Conservation (phyloP, 306 rosid species). For the Cicer yamashitae region DNA sequence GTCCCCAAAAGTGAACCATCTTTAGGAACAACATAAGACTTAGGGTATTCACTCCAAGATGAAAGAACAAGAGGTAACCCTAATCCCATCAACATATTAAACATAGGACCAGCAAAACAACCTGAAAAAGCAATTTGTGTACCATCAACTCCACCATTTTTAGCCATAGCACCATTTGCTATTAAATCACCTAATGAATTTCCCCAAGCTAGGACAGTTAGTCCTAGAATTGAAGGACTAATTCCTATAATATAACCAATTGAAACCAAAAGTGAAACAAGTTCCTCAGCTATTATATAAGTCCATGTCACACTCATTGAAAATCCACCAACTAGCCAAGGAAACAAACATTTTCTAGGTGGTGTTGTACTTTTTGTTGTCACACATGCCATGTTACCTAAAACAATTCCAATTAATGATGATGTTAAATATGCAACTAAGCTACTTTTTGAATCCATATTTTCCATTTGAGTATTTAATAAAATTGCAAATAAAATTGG, state of each 20-base stretch:
- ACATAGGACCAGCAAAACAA: constrained; percentile 45
- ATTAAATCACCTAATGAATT: constrained; percentile 45
- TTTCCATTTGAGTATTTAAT: constrained; percentile 42
- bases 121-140: constrained; percentile 44
- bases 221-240: constrained; percentile 45
- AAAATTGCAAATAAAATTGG: constrained; percentile 37
- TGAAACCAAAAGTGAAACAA: constrained; percentile 41
- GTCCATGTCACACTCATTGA: constrained; percentile 50
- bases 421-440: constrained; percentile 39
- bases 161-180: constrained; percentile 47
- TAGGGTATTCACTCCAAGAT: constrained; percentile 43
- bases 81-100: constrained; percentile 45
- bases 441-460: constrained; percentile 32
- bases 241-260: constrained; percentile 40
- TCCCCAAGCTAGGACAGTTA: constrained; percentile 45
- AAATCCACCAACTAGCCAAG: constrained; percentile 45
- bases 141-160: constrained; percentile 44
- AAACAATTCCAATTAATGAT: constrained; percentile 41
- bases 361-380: constrained; percentile 44
- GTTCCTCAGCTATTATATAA: constrained; percentile 43
- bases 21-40: constrained; percentile 42
- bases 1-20: constrained; percentile 39
- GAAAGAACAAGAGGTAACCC: constrained; percentile 47
- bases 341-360: constrained; percentile 44
- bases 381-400: constrained; percentile 47